Percentiles rank a stretch among this genome's conserved stretches.
Evolutionary conservation across 139 green algal species (phyloP).

Genomic region (Zygnema cylindricum): DNA sequence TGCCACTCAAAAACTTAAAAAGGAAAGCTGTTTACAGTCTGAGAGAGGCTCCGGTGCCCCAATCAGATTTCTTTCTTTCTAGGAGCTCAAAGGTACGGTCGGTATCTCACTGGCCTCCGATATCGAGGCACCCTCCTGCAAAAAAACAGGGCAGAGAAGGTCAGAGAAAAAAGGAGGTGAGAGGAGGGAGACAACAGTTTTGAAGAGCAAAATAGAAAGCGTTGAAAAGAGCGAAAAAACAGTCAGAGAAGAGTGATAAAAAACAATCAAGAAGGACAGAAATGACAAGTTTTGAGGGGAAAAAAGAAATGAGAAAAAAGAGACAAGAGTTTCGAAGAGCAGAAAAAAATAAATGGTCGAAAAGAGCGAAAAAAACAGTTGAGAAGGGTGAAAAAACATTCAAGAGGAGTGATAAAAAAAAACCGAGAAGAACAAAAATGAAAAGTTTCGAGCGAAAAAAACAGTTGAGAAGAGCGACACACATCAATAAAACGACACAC

Average conservation of each 20-base stretch:
- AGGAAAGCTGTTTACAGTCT: too few species aligned
- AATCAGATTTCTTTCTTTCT: too few species aligned
- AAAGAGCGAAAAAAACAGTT: background rate
- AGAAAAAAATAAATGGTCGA: background rate
- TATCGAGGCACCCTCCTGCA: constrained; percentile 39
- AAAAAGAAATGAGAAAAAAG: background rate
- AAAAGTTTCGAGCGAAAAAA: too few species aligned
- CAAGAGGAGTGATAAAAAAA: too few species aligned
- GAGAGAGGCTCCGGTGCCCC: too few species aligned
- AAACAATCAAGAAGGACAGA: background rate
- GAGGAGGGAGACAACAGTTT: background rate
- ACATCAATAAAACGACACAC: too few species aligned
- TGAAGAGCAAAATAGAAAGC: too few species aligned
- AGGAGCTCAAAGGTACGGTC: constrained; percentile 54
- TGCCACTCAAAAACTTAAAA: too few species aligned
- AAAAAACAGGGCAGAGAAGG: constrained; percentile 14
- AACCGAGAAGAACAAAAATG: too few species aligned
- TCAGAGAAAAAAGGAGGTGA: background rate
- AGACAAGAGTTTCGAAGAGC: background rate
- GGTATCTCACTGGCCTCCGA: constrained; percentile 39
- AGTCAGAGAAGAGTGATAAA: background rate
- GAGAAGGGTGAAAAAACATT: too few species aligned
- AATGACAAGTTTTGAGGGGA: background rate
- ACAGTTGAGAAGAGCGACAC: too few species aligned
- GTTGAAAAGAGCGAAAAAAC: too few species aligned